These are phyloP conservation scores for Acer negundo DNA, from an alignment of 345 rosid species.

Conservation along the genomic window DNA sequence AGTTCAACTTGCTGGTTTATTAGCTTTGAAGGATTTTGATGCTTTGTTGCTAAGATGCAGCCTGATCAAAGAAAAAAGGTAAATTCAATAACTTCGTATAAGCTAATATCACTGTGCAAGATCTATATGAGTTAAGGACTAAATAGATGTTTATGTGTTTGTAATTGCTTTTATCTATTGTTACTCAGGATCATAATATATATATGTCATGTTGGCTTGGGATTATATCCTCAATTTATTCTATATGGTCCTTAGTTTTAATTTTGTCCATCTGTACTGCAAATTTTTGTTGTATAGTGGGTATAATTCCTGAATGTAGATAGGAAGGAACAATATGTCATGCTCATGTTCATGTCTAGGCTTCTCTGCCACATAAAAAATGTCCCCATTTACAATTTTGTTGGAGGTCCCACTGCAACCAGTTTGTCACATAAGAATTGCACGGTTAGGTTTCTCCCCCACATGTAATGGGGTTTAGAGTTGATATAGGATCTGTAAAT, in stretches of 20 bases:
- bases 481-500: background rate
- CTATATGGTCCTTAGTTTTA: background rate
- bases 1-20: slow-evolving; percentile 20
- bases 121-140: slow-evolving; percentile 14
- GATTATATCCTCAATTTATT: background rate
- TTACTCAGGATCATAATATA: background rate
- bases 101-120: slow-evolving; percentile 15
- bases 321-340: slow-evolving; percentile 22
- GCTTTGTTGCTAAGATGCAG: slow-evolving; percentile 77
- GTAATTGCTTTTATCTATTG: background rate
- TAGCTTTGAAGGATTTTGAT: slow-evolving; percentile 37
- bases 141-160: background rate
- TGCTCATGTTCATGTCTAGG: slow-evolving; percentile 21
- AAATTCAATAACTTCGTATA: slow-evolving; percentile 4
- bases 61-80: slow-evolving; percentile 94
- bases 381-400: slow-evolving; percentile 5
- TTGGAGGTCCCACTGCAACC: slow-evolving; percentile 13
- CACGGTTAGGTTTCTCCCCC: background rate
- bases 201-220: background rate
- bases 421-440: background rate
- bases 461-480: background rate
- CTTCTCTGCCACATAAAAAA: slow-evolving; percentile 9
- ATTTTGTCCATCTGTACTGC: slow-evolving; percentile 13
- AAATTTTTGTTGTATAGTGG: slow-evolving; percentile 18
- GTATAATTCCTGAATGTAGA: slow-evolving; percentile 20